These are phyloP conservation scores for Penstemon eatonii DNA, from an alignment of 257 asterid genomes.

Conservation along the genomic window DNA sequence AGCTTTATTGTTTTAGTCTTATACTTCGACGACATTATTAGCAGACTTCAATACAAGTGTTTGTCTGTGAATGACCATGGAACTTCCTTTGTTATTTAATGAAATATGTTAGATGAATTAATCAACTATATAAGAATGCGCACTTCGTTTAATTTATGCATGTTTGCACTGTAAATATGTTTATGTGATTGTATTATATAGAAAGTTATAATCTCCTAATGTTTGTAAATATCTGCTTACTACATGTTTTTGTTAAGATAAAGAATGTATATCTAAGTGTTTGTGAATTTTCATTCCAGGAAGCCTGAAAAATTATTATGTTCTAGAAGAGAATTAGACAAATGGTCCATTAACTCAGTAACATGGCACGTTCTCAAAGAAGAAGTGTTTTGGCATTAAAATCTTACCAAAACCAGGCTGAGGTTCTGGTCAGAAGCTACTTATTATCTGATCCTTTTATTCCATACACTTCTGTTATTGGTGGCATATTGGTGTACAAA, in stretches of 20 bases:
- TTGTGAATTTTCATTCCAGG: constrained; percentile 35
- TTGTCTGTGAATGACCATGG: no score
- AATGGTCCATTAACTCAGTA: constrained; percentile 37
- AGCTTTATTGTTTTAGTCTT: no score
- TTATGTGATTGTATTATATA: no score
- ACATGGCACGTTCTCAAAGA: constrained; percentile 58
- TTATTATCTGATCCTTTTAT: constrained; percentile 75
- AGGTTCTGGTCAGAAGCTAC: constrained; percentile 67
- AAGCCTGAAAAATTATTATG: constrained; percentile 34
- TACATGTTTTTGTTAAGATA: neutral
- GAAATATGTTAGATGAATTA: no score
- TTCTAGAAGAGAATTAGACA: constrained; percentile 36
- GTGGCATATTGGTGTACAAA: constrained; percentile 77
- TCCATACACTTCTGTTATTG: constrained; percentile 76
- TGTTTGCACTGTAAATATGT: no score
- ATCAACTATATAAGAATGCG: no score
- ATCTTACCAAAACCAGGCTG: constrained; percentile 75
- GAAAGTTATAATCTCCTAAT: no score
- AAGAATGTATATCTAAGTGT: neutral
- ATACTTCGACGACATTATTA: no score
- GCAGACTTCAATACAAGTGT: no score
- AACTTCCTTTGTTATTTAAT: no score
- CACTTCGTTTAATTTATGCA: no score
- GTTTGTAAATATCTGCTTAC: no score
- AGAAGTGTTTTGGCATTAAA: constrained; percentile 49